Conservation (phyloP, 2,329 filamentous ascomycete species). For the Fusarium lyarnte region DNA sequence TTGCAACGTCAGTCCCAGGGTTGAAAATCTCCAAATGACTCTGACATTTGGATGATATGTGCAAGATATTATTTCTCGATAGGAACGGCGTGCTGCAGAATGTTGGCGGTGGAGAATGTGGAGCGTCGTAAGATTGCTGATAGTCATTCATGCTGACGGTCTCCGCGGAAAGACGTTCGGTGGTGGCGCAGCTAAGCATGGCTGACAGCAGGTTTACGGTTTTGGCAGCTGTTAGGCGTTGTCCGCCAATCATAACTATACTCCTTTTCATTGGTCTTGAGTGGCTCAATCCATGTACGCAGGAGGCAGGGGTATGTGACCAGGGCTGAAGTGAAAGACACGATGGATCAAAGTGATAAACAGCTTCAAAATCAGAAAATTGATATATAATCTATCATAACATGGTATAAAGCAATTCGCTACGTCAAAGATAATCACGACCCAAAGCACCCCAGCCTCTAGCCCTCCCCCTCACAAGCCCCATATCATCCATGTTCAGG, state of each 20-base stretch:
- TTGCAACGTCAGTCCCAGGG: accelerated
- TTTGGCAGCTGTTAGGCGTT: neutral
- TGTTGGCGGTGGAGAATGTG: neutral
- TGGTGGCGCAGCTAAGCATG: neutral
- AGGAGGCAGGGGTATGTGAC: neutral
- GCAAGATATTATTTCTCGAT: accelerated
- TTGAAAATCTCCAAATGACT: neutral
- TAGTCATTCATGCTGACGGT: no score
- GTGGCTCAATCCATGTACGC: accelerated
- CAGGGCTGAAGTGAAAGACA: neutral
- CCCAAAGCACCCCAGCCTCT: slow-evolving; percentile 11
- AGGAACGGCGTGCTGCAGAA: neutral
- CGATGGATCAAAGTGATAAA: neutral
- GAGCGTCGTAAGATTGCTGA: neutral
- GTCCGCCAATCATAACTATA: neutral
- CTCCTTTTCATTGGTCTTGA: neutral
- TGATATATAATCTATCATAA: neutral
- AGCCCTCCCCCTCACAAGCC: slow-evolving; percentile 11
- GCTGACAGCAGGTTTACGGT: neutral
- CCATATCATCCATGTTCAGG: slow-evolving; percentile 19
- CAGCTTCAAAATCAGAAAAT: neutral
- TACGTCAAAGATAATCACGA: neutral
- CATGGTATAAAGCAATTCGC: neutral
- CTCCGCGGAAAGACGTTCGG: neutral
- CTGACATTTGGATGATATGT: neutral